These are phyloP conservation scores for Spergularia bocconei DNA, from an alignment of 148 eudicot genomes.

Conservation along the genomic window DNA sequence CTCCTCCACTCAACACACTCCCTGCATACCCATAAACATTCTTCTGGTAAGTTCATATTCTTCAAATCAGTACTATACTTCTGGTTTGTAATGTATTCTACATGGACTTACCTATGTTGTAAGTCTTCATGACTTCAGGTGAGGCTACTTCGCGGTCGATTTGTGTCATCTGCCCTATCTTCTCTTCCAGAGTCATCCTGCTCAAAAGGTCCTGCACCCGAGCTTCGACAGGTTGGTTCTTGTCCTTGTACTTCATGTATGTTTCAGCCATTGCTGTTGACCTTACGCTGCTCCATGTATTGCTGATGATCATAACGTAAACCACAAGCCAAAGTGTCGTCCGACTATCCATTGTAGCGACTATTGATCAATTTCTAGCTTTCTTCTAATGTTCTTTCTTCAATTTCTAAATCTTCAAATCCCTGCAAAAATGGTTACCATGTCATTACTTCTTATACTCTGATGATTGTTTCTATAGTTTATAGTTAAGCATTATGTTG, in stretches of 20 bases:
- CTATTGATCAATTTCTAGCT: no score
- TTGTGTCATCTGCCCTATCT: conserved; percentile 41
- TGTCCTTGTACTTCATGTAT: conserved; percentile 25
- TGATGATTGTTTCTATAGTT: no score
- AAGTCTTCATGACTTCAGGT: conserved; percentile 21
- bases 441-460: no score
- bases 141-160: conserved; percentile 26
- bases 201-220: conserved; percentile 32
- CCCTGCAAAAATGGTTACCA: not conserved
- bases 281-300: not conserved
- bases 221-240: conserved; percentile 23
- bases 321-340: conserved; percentile 15
- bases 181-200: conserved; percentile 36
- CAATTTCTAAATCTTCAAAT: not conserved
- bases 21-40: conserved; percentile 6
- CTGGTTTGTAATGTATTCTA: no score
- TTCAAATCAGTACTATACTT: no score
- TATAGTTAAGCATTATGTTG: no score
- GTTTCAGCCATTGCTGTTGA: conserved; percentile 10
- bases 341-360: not conserved
- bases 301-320: conserved; percentile 9
- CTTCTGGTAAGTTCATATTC: no score
- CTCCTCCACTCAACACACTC: conserved; percentile 33
- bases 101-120: conserved; percentile 24
- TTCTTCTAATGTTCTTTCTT: not conserved